These are phyloP conservation scores for Pleurotus tuoliensis DNA, from an alignment of 768 basidiomycete genomes.

Conservation along the genomic window DNA sequence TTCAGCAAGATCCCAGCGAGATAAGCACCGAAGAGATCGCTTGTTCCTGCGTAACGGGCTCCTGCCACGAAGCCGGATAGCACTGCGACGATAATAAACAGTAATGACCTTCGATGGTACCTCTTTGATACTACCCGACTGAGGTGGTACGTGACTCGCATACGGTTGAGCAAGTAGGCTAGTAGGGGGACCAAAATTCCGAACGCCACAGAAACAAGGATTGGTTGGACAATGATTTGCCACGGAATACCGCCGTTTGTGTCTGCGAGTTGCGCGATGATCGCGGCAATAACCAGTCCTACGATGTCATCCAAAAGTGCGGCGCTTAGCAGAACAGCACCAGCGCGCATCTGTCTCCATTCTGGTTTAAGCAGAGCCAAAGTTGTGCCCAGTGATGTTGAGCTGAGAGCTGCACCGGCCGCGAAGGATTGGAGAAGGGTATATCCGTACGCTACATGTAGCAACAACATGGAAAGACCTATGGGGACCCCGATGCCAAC, in stretches of 20 bases:
- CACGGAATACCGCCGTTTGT: slow-evolving; percentile 17
- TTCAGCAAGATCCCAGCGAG: slow-evolving; percentile 49
- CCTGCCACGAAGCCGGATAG: slow-evolving; percentile 45
- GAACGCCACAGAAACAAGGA: slow-evolving; percentile 53
- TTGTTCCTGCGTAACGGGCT: slow-evolving; percentile 51
- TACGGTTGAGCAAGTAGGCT: slow-evolving; percentile 17
- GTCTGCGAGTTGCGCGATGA: slow-evolving; percentile 40
- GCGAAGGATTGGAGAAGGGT: slow-evolving; percentile 47
- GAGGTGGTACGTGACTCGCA: neutral
- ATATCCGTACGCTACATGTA: slow-evolving; percentile 38
- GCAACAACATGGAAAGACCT: slow-evolving; percentile 40
- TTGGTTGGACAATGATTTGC: slow-evolving; percentile 44
- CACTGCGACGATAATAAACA: slow-evolving; percentile 33
- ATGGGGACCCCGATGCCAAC: slow-evolving; percentile 52
- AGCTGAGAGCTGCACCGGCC: slow-evolving; percentile 57
- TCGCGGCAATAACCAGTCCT: slow-evolving; percentile 54
- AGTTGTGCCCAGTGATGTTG: slow-evolving; percentile 66
- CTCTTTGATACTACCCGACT: neutral
- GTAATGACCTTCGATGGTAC: slow-evolving; percentile 15
- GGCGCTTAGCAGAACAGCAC: slow-evolving; percentile 55
- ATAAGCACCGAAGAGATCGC: slow-evolving; percentile 61
- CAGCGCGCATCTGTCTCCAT: slow-evolving; percentile 45
- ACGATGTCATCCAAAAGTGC: slow-evolving; percentile 66
- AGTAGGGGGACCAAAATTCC: slow-evolving; percentile 34
- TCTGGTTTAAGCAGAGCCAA: slow-evolving; percentile 53